phyloP scores from a whole-genome alignment of 176 grass and related monocot genomes.

The Lolium rigidum region DNA sequence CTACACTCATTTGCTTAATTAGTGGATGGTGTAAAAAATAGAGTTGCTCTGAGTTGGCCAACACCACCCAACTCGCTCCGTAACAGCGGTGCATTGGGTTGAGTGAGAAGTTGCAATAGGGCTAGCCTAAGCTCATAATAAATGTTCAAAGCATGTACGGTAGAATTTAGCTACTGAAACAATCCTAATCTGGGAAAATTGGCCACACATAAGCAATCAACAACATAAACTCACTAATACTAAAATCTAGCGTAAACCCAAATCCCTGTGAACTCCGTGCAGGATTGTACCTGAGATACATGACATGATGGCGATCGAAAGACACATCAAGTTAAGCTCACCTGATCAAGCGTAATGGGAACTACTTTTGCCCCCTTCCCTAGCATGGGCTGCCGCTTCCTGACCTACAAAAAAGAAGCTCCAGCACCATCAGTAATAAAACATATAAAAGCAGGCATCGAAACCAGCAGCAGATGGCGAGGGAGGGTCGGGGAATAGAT shows the following conservation, averaged over 20 bases:
- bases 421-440: constrained; percentile 17
- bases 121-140: neutral
- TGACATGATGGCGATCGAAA: neutral
- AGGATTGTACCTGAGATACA: neutral
- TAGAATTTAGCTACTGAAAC: neutral
- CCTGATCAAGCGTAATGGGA: constrained; percentile 95
- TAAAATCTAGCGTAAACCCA: constrained; percentile 32
- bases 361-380: constrained; percentile 91
- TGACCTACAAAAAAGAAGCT: constrained; percentile 59
- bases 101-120: neutral
- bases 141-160: neutral
- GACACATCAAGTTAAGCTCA: constrained; percentile 31
- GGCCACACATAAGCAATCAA: neutral
- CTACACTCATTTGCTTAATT: neutral
- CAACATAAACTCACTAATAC: neutral
- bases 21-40: neutral
- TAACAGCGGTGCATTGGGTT: neutral
- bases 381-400: constrained; percentile 68
- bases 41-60: neutral
- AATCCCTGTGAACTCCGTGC: neutral
- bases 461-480: neutral
- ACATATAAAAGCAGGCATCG: neutral
- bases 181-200: neutral
- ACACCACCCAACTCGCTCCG: neutral
- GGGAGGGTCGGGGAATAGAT: neutral